Evolutionary conservation across 2,329 filamentous ascomycete genomes (phyloP).

Genomic region (Alternaria angustiovoidea): DNA sequence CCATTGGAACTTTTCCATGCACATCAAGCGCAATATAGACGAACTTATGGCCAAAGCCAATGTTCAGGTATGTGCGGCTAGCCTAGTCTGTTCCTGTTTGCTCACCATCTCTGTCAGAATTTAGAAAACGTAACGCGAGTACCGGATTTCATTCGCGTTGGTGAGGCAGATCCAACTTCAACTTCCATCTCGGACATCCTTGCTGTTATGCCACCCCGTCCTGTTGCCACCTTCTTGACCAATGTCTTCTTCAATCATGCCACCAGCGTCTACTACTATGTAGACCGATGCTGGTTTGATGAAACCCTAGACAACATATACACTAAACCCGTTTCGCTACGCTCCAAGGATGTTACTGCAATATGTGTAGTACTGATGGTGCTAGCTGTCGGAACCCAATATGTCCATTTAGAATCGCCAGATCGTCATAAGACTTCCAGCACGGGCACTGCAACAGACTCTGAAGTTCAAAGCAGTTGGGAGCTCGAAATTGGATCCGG

Average conservation of each 20-base stretch:
- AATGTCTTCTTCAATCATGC: conserved; percentile 56
- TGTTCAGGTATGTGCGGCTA: conserved; percentile 5
- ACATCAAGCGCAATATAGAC: conserved; percentile 22
- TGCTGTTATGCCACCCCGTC: conserved; percentile 16
- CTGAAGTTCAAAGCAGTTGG: conserved; percentile 10
- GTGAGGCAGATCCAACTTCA: conserved; percentile 15
- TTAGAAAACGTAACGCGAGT: conserved; percentile 7
- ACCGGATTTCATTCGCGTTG: conserved; percentile 19
- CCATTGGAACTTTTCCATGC: conserved; percentile 27
- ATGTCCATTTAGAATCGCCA: conserved; percentile 29
- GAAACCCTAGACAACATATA: conserved; percentile 49
- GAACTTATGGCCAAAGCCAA: conserved; percentile 19
- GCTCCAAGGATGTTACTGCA: conserved; percentile 15
- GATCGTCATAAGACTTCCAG: background rate
- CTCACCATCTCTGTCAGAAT: conserved; percentile 3
- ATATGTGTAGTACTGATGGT: conserved; percentile 54
- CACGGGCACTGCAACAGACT: background rate
- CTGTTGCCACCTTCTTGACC: conserved; percentile 51
- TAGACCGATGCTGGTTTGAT: conserved; percentile 53
- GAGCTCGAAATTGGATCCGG: conserved; percentile 18
- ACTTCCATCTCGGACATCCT: conserved; percentile 17
- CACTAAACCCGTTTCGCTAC: background rate
- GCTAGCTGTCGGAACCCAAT: conserved; percentile 55
- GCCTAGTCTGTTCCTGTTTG: background rate
- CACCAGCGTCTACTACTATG: conserved; percentile 55